Conservation (phyloP, 345 rosid species). For the Pistacia atlantica region DNA sequence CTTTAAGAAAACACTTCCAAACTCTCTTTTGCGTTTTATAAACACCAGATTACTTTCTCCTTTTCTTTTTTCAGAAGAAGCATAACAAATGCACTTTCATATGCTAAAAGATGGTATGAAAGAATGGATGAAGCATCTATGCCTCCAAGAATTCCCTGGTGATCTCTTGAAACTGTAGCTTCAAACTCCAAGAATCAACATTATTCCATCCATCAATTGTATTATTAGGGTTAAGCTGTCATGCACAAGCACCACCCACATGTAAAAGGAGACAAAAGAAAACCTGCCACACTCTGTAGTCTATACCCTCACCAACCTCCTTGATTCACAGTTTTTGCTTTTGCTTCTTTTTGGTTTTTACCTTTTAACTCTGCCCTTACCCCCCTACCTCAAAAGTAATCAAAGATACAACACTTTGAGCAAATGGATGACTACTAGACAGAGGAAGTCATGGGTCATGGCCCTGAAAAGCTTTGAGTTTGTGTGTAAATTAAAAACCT, state of each 20-base stretch:
- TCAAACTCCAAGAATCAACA: not conserved
- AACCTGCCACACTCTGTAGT: not conserved
- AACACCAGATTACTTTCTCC: too few species aligned
- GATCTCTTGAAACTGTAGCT: too few species aligned
- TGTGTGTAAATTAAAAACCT: not conserved
- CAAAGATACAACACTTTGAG: not conserved
- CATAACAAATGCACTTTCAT: too few species aligned
- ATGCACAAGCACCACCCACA: not conserved
- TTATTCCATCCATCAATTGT: not conserved
- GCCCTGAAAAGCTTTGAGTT: not conserved
- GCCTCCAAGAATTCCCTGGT: not conserved
- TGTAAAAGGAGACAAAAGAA: not conserved
- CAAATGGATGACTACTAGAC: not conserved
- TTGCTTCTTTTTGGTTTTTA: conserved; percentile 3
- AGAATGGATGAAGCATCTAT: not conserved
- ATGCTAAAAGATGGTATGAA: not conserved
- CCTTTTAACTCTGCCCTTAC: not conserved
- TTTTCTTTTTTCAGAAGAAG: too few species aligned
- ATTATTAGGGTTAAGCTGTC: not conserved
- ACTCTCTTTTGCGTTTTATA: too few species aligned
- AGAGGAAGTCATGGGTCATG: not conserved
- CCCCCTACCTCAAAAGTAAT: conserved; percentile 1
- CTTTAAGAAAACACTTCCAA: too few species aligned
- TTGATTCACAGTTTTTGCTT: not conserved
- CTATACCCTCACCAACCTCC: not conserved